Conservation (phyloP, 1,139 yeast species). For the Scheffersomyces stambukii region DNA sequence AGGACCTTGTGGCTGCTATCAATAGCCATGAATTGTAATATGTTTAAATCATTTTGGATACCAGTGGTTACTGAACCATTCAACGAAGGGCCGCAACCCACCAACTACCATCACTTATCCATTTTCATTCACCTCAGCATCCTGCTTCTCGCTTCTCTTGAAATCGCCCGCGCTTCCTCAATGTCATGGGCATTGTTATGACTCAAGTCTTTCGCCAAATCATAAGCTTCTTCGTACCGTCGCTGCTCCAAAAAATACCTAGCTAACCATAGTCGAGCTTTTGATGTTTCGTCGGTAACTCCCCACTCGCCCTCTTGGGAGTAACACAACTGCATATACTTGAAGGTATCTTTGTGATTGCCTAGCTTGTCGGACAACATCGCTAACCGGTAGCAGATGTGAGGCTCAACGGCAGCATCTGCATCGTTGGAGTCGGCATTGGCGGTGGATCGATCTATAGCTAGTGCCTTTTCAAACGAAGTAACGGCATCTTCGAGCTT, state of each 20-base stretch:
- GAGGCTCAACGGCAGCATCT: slow-evolving; percentile 32
- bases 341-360: slow-evolving; percentile 51
- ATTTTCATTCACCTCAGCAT: slow-evolving; percentile 19
- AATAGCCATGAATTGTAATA: too few species aligned
- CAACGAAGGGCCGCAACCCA: too few species aligned
- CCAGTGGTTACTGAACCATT: too few species aligned
- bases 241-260: slow-evolving; percentile 54
- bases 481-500: slow-evolving; percentile 63
- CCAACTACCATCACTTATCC: too few species aligned
- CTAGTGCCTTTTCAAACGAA: slow-evolving; percentile 53
- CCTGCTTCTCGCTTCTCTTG: slow-evolving; percentile 61
- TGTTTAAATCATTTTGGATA: too few species aligned
- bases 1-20: too few species aligned
- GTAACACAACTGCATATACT: slow-evolving; percentile 70
- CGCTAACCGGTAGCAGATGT: slow-evolving; percentile 66
- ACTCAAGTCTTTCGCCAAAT: slow-evolving; percentile 68
- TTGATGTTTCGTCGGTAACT: slow-evolving; percentile 70
- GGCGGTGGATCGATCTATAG: slow-evolving; percentile 35
- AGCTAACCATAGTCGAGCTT: slow-evolving; percentile 88
- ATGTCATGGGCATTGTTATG: slow-evolving; percentile 80
- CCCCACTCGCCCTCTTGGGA: slow-evolving; percentile 67
- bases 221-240: slow-evolving; percentile 67
- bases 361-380: slow-evolving; percentile 55
- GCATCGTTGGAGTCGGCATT: slow-evolving; percentile 13
- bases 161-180: slow-evolving; percentile 84